Base-by-base conservation (phyloP, 805 yeast genomes). In the Maudiozyma pseudohumilis region DNA sequence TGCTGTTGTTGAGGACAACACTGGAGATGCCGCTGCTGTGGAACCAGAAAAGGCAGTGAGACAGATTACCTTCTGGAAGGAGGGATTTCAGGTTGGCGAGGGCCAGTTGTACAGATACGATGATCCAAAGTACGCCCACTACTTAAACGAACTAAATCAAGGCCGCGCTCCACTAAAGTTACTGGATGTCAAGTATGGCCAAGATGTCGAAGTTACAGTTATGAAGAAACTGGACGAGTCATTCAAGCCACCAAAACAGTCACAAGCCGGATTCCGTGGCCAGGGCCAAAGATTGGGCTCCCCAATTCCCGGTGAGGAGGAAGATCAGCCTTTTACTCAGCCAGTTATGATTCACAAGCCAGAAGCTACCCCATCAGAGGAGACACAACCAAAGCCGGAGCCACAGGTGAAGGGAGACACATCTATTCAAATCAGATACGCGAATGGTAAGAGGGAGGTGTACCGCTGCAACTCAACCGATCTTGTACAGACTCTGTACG, bases 21-120 rank as follows among this genome's bases (percentile, higher is more conserved):
- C 68, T 2, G 42, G 39, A 13, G 48, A 51, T 2, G 37, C 44
- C 6, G 50, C 55, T 20, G 46, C 48, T 24, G 55, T 48, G 28
- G 51, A 57, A 3, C 66, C 63, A 28, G 31, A 35, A 17, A 77
- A 75, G 41, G 95, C 80, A 5, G 69, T 72, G 13, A 72, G 97
- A 53, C 82, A 82, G 30, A 80, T 92, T 44, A 85, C 94, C 0
- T 89, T 92, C 58, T 92, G 98, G 98, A 80, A 77, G 48, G 89
- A 92, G 52, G 98, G 98, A 2, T 92, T 92, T 62, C 85, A 86
- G 44, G 87, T 92, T 19, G 97, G 92, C 23, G 95, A 88, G 34
- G 97, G 97, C 2, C 74, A 75, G 18, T 69, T 92, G 39, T 80
- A 73, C 57, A 69, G 92, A 41, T 92, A 87, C 57, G 96, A 89